Percentiles rank a stretch among this genome's conserved stretches.
These are phyloP conservation scores for Rhodocollybia butyracea DNA, from an alignment of 768 basidiomycete species.

Conservation along the genomic window DNA sequence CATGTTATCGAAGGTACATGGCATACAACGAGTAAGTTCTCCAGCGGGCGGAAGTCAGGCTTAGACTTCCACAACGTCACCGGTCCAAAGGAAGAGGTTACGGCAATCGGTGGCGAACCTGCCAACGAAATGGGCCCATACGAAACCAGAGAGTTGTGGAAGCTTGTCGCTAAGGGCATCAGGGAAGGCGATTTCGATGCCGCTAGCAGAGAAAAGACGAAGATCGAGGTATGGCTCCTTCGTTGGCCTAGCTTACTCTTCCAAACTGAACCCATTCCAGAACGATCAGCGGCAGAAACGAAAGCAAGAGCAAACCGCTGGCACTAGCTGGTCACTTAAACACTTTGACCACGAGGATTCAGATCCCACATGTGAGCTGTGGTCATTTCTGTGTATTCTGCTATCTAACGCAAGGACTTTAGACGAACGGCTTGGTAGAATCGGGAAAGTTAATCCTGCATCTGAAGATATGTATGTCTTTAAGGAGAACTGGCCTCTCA, in stretches of 20 bases:
- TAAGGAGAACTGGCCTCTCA: slow-evolving; percentile 52
- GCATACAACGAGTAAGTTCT: slow-evolving; percentile 63
- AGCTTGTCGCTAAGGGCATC: slow-evolving; percentile 85
- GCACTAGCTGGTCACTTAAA: slow-evolving; percentile 68
- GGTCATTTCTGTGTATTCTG: not conserved
- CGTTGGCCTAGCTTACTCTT: not conserved
- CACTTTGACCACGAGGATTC: slow-evolving; percentile 71
- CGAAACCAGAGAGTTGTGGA: slow-evolving; percentile 88
- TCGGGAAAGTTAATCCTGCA: slow-evolving; percentile 60
- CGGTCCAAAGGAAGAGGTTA: slow-evolving; percentile 72
- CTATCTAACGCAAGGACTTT: not conserved
- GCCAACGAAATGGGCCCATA: slow-evolving; percentile 68
- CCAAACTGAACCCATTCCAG: slow-evolving; percentile 32
- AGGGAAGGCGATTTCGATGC: slow-evolving; percentile 86
- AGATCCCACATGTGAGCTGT: slow-evolving; percentile 75
- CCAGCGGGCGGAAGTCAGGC: slow-evolving; percentile 33
- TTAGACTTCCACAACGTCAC: slow-evolving; percentile 75
- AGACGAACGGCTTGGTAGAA: slow-evolving; percentile 66
- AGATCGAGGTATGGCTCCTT: slow-evolving; percentile 72
- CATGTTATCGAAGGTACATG: slow-evolving; percentile 77
- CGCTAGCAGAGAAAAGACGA: slow-evolving; percentile 85
- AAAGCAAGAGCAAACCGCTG: slow-evolving; percentile 75
- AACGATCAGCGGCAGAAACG: slow-evolving; percentile 90
- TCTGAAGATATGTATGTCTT: slow-evolving; percentile 79
- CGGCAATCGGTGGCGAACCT: slow-evolving; percentile 50